Base-by-base conservation (phyloP, 2,329 filamentous ascomycete genomes). In the Spiromastix sp. region DNA sequence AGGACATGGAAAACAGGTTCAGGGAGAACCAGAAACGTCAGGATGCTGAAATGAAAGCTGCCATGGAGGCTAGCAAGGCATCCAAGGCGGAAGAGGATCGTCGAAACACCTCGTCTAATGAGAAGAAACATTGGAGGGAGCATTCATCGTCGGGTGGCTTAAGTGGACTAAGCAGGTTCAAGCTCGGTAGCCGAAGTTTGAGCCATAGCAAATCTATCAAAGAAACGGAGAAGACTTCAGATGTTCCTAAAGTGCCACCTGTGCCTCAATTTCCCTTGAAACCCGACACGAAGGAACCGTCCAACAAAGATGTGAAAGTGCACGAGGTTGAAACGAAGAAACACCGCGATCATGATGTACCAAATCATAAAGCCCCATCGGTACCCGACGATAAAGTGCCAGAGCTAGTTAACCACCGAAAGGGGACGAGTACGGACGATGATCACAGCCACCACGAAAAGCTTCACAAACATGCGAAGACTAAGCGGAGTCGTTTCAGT, bases 131-230 rank as follows among this genome's bases (percentile, higher is more conserved):
- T 24, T 50, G 47, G 15, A 57, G 52, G 30, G 47, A 59, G 15
- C 62, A 62, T 30, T 63, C 67, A 4, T 66, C 75, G 5, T 46
- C 51, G 15, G 59, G 55, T 33, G 59, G 56, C 16, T 45, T 57
- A 6, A 46, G 55, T 33, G 58, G 66, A 19, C 62, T 91, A 27
- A 76, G 74, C 48, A 70, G 83, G 29, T 77, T 82, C 44, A 74
- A 78, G 46, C 71, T 79, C 36, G 76, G 76, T 7, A 85, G 79
- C 56, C 89, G 84, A 63, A 86, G 83, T 43, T 72, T 93, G 64
- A 74, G 82, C 32, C 75, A 79, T 12, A 29, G 35, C 43, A 85
- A 81, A 57, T 81, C 82, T 4, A 45, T 40, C 34, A 60, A 57
- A 34, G 54, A 60, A 16, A 59, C 56, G 42, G 59, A 64, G 26